phyloP scores from a whole-genome alignment of 768 basidiomycete genomes.

The Inosperma sp. region DNA sequence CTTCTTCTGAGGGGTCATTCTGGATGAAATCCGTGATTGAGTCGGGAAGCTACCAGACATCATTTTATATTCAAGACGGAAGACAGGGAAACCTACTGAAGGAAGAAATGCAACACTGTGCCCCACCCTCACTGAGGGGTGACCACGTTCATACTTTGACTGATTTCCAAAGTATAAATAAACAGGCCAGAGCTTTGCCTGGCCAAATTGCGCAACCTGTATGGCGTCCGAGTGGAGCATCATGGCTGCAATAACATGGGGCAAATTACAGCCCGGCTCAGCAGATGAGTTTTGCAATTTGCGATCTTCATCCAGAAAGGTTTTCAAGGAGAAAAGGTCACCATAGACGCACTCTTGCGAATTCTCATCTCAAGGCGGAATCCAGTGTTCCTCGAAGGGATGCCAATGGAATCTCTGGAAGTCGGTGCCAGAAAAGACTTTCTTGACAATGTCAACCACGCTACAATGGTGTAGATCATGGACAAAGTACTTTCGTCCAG shows the following conservation, averaged over 20 bases:
- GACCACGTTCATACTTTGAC: background rate
- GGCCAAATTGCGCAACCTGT: constrained; percentile 7
- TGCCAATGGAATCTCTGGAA: constrained; percentile 24
- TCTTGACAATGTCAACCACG: constrained; percentile 15
- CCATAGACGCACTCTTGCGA: constrained; percentile 14
- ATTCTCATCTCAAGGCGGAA: constrained; percentile 11
- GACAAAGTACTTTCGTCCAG: constrained; percentile 14
- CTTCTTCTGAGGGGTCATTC: constrained; percentile 7
- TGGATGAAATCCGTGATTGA: constrained; percentile 10
- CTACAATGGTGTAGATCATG: constrained; percentile 19
- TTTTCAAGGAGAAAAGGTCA: constrained; percentile 22
- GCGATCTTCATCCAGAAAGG: constrained; percentile 20
- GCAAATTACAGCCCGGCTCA: constrained; percentile 19
- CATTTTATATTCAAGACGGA: background rate
- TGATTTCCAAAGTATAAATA: background rate
- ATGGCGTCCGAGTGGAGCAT: constrained; percentile 10
- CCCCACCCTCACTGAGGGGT: background rate
- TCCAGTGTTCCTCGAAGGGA: constrained; percentile 26
- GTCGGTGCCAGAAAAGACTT: constrained; percentile 16
- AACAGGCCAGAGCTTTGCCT: constrained; percentile 6
- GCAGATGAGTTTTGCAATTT: constrained; percentile 17
- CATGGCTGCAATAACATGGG: constrained; percentile 7
- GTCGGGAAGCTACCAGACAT: constrained; percentile 13
- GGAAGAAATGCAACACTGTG: background rate
- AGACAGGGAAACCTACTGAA: background rate